Conservation (phyloP, 2,329 filamentous ascomycete species). For the Dothideomycetidae sp. region DNA sequence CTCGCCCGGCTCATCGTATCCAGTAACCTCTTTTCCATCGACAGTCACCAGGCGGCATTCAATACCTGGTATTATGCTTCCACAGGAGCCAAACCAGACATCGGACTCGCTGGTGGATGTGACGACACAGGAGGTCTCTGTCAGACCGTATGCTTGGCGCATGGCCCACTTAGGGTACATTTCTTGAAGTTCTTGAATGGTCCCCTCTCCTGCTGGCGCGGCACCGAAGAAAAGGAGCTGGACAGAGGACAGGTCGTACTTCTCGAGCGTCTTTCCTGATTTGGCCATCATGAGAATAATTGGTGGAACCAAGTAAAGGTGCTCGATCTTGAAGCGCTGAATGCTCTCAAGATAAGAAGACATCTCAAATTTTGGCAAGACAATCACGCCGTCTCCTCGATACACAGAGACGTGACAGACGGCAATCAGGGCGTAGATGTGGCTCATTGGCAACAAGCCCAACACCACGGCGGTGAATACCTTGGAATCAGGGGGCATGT, state of each 20-base stretch:
- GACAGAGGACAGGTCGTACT: constrained; percentile 60
- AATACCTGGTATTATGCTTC: constrained; percentile 51
- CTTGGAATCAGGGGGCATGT: constrained; percentile 27
- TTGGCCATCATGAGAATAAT: constrained; percentile 67
- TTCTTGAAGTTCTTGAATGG: constrained; percentile 47
- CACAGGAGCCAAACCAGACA: constrained; percentile 56
- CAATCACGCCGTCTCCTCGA: constrained; percentile 57
- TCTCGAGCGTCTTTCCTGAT: constrained; percentile 43
- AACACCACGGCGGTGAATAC: constrained; percentile 41
- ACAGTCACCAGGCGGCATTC: constrained; percentile 52
- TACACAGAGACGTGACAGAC: constrained; percentile 52
- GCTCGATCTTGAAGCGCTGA: constrained; percentile 52
- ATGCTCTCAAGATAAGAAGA: constrained; percentile 48
- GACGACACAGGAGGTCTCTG: constrained; percentile 62
- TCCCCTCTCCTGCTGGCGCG: constrained; percentile 62
- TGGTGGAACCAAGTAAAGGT: constrained; percentile 59
- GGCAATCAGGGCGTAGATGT: constrained; percentile 67
- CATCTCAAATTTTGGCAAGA: constrained; percentile 59
- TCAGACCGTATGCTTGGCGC: constrained; percentile 61
- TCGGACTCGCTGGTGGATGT: constrained; percentile 47
- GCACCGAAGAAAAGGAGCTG: constrained; percentile 56
- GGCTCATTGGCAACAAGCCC: constrained; percentile 64
- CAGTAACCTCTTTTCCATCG: constrained; percentile 57
- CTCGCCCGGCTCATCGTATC: constrained; percentile 63
- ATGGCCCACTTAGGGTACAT: constrained; percentile 51